A percentile compares a stretch with the other conserved stretches of the same genome.
phyloP scores from a whole-genome alignment of 2,329 filamentous ascomycete genomes.

The Fusarium agapanthi region DNA sequence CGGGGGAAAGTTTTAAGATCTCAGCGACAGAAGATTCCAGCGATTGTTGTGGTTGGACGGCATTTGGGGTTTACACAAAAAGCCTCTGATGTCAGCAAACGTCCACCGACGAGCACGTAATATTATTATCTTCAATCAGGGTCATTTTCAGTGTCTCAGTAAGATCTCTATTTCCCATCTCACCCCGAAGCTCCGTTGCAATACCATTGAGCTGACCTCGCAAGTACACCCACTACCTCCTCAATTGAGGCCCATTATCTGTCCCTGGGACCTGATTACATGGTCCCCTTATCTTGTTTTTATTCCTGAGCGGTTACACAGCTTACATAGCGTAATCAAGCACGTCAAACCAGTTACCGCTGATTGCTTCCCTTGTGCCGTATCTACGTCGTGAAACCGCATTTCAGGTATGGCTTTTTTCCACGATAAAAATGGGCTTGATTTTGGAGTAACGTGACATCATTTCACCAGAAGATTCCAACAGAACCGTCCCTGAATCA shows the following conservation, averaged over 20 bases:
- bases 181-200: not conserved
- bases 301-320: not conserved
- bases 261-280: not conserved
- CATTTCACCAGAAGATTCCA: not conserved
- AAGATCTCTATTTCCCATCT: not conserved
- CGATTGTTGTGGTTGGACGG: not conserved
- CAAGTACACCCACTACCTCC: not conserved
- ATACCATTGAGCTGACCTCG: fast-evolving
- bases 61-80: not conserved
- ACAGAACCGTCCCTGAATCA: not conserved
- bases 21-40: not conserved
- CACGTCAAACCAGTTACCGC: not conserved
- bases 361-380: not conserved
- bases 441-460: not conserved
- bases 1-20: not conserved
- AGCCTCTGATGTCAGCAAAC: not conserved
- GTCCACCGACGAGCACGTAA: not conserved
- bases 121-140: not conserved
- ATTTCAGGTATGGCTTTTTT: not conserved
- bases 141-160: not conserved
- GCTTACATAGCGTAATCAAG: not conserved
- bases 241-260: not conserved
- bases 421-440: not conserved
- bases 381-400: not conserved
- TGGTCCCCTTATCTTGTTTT: not conserved